phyloP scores from a whole-genome alignment of 2,329 filamentous ascomycete species.

The Fusarium luffae region DNA sequence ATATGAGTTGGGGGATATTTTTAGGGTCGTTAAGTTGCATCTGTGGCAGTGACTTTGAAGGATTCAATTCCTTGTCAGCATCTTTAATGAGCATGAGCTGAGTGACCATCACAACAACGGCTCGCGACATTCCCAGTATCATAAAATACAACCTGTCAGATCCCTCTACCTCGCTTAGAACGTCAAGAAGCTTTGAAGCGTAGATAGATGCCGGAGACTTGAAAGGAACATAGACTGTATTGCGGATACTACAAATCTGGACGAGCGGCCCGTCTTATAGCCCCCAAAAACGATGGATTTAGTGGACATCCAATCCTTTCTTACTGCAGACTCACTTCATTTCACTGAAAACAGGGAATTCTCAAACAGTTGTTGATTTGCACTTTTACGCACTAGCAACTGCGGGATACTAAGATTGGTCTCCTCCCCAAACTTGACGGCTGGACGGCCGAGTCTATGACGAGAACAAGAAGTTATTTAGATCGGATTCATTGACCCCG shows the following conservation, averaged over 20 bases:
- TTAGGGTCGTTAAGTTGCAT: not conserved
- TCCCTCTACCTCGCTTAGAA: not conserved
- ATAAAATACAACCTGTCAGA: not conserved
- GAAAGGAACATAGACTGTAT: not conserved
- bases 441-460: not conserved
- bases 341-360: not conserved
- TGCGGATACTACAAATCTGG: too few relatives aligned
- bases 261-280: not conserved
- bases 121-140: not conserved
- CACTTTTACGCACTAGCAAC: not conserved
- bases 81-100: not conserved
- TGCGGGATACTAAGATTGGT: too few relatives aligned
- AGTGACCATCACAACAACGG: not conserved
- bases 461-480: not conserved
- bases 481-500: too few relatives aligned
- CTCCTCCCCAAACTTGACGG: too few relatives aligned
- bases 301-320: not conserved
- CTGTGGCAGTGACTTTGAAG: not conserved
- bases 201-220: not conserved
- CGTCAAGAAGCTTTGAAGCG: not conserved
- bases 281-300: not conserved
- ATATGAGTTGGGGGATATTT: too few relatives aligned
- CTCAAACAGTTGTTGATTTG: not conserved
- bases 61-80: conserved; percentile 2
- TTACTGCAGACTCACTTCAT: not conserved